These are phyloP conservation scores for Kwoniella bestiolae DNA, from an alignment of 768 basidiomycete species.

Conservation along the genomic window DNA sequence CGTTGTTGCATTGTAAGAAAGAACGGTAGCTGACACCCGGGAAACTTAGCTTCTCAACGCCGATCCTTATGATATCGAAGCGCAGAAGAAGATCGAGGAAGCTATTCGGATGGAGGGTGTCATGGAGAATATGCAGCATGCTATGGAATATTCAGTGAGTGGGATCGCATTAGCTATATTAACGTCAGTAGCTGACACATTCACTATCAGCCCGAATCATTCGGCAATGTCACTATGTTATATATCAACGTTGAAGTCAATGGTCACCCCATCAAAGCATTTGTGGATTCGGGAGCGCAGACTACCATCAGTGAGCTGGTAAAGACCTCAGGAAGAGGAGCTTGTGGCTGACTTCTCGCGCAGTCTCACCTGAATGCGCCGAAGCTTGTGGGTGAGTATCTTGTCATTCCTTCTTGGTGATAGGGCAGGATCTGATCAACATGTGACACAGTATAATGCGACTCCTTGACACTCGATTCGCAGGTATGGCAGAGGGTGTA, in stretches of 20 bases:
- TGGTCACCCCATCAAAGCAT: conserved; percentile 85
- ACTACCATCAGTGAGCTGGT: conserved; percentile 82
- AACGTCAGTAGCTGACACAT: conserved; percentile 6
- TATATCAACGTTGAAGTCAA: conserved; percentile 95
- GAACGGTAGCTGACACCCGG: too few species aligned
- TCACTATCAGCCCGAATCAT: conserved; percentile 73
- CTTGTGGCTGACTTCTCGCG: background rate
- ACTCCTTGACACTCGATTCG: conserved; percentile 80
- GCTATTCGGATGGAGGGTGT: conserved; percentile 86
- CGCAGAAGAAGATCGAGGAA: conserved; percentile 91
- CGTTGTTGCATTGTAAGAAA: too few species aligned
- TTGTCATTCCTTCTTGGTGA: background rate
- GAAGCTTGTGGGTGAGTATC: conserved; percentile 79
- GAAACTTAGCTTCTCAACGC: conserved; percentile 67
- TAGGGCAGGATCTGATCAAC: too few species aligned
- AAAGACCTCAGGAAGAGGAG: too few species aligned
- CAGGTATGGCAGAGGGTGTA: conserved; percentile 89
- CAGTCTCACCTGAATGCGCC: conserved; percentile 90
- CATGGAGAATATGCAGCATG: conserved; percentile 89
- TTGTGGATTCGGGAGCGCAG: conserved; percentile 98
- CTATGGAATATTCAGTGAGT: conserved; percentile 73
- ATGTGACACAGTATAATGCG: conserved; percentile 76
- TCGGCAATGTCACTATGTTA: conserved; percentile 94
- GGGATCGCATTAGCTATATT: background rate
- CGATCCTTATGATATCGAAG: conserved; percentile 89